Percentiles rank a stretch among this genome's conserved stretches.
Evolutionary conservation across 805 yeast genomes (phyloP).

Genomic region (Barnettozyma sp.): DNA sequence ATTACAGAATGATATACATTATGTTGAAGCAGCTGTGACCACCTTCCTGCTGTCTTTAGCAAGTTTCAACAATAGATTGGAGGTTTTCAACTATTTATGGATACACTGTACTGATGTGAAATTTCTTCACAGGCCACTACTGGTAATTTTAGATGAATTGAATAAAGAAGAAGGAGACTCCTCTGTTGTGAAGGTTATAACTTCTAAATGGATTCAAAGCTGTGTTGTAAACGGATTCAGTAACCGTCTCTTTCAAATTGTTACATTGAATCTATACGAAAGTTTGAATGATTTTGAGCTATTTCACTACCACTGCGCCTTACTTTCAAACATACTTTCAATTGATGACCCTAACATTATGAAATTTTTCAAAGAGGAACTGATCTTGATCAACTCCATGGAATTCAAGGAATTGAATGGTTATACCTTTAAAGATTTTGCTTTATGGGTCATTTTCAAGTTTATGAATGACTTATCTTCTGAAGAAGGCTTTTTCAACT

Average conservation of each 20-base stretch:
- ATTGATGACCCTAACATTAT: constrained; percentile 37
- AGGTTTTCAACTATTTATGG: constrained; percentile 68
- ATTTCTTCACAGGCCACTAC: constrained; percentile 53
- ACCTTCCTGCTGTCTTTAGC: constrained; percentile 40
- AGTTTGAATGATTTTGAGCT: constrained; percentile 53
- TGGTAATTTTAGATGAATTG: constrained; percentile 60
- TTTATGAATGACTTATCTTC: constrained; percentile 32
- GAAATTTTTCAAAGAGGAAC: constrained; percentile 48
- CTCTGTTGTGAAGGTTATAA: constrained; percentile 29
- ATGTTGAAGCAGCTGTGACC: constrained; percentile 69
- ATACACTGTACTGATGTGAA: constrained; percentile 51
- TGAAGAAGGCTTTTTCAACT: constrained; percentile 24
- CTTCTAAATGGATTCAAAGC: constrained; percentile 43
- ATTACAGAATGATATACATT: constrained; percentile 41
- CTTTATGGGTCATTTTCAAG: constrained; percentile 39
- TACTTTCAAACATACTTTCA: constrained; percentile 44
- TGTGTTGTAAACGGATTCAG: constrained; percentile 46
- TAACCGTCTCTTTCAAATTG: constrained; percentile 51
- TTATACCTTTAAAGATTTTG: constrained; percentile 56
- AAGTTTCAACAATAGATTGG: constrained; percentile 35
- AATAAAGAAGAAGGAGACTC: constrained; percentile 28
- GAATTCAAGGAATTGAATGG: constrained; percentile 37
- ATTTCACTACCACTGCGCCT: constrained; percentile 54
- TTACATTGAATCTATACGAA: constrained; percentile 47
- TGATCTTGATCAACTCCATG: constrained; percentile 48